Base-by-base conservation (phyloP, 805 yeast genomes). In the Blastobotrys attinorum region DNA sequence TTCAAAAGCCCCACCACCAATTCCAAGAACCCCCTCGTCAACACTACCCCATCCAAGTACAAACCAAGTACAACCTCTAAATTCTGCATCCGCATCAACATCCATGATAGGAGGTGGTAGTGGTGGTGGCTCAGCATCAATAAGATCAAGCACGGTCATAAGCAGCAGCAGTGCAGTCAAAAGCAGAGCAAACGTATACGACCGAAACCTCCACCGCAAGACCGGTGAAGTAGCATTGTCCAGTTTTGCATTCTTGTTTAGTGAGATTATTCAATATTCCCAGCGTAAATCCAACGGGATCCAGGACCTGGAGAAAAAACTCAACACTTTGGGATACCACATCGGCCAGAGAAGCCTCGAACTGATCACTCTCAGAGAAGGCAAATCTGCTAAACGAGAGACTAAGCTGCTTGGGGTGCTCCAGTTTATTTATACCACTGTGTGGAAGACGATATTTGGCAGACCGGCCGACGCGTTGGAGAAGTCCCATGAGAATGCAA, bases 401-500 rank as follows among this genome's bases (percentile, higher is more conserved):
- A 69, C 73, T 7, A 73, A 73, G 40, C 71, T 81, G 15, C 71
- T 89, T 31, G 86, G 83, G 35, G 72, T 81, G 8, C 62, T 82
- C 43, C 87, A 81, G 57, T 83, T 81, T 55, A 76, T 87, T 4
- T 83, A 83, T 51, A 73, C 83, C 0, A 70, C 75, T 2, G 71
- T 87, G 15, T 87, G 95, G 95, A 73, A 69, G 47, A 65, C 79
- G 2, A 60, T 85, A 10, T 87, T 87, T 64, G 90, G 88, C 5
- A 74, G 72, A 51, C 65, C 76, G 0, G 83, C 95, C 16, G 88
- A 85, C 55, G 83, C 78, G 27, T 62, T 87, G 43, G 92, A 87
- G 52, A 79, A 79, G 57, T 73, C 81, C 2, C 83, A 83, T 38
- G 81, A 77, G 37, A 66, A 73, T 31, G 83, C 81, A 22, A 75